phyloP scores from a whole-genome alignment of 768 basidiomycete genomes.

The Phanerochaete carnosa region DNA sequence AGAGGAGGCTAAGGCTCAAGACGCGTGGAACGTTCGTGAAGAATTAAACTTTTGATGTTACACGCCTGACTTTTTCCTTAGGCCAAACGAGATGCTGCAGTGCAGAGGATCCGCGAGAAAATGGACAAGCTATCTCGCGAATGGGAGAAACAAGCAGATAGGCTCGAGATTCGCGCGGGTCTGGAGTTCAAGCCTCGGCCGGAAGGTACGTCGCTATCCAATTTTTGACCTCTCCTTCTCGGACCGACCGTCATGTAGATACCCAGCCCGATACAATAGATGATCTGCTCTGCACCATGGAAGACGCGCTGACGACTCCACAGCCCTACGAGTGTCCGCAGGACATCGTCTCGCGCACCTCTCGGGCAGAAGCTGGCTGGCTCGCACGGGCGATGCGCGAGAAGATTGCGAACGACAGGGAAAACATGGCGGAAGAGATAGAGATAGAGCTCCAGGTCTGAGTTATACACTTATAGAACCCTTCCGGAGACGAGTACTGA shows the following conservation, averaged over 20 bases:
- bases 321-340: conserved; percentile 36
- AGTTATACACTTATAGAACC: too few species aligned
- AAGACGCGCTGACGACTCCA: conserved; percentile 33
- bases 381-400: conserved; percentile 52
- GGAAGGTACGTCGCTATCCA: conserved; percentile 21
- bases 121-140: conserved; percentile 51
- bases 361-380: conserved; percentile 54
- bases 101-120: conserved; percentile 46
- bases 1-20: conserved; percentile 61
- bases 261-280: conserved; percentile 33
- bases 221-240: conserved; percentile 40
- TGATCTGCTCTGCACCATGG: conserved; percentile 59
- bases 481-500: background rate
- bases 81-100: conserved; percentile 6
- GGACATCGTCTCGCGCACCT: conserved; percentile 38
- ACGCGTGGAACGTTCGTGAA: conserved; percentile 65
- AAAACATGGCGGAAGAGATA: conserved; percentile 54
- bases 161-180: conserved; percentile 57
- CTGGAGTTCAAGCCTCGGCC: conserved; percentile 30
- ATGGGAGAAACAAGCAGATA: conserved; percentile 62
- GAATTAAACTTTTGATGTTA: background rate
- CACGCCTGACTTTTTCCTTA: background rate
- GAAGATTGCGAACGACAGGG: conserved; percentile 45
- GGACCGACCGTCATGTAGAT: conserved; percentile 14
- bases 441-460: conserved; percentile 72